Evolutionary conservation across 768 basidiomycete species (phyloP), one percentile per base, ranked within the genome.

Genomic region (Lactarius hengduanensis): DNA sequence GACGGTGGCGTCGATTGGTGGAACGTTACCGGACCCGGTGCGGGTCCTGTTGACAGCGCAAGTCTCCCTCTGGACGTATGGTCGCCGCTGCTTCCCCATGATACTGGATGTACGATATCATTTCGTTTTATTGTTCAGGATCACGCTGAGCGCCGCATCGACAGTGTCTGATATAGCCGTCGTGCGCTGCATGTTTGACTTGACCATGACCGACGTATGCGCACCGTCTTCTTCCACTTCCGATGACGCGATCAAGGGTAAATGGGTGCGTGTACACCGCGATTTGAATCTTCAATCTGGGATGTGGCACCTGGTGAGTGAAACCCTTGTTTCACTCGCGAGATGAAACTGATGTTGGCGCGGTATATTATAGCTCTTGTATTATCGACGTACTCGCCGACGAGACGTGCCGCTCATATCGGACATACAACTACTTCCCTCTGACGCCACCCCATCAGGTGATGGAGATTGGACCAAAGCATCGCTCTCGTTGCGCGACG

Each of bases 201-300:
- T 92, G 2, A 78, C 75, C 2, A 75, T 87, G 45, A 78, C 81
- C 0, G 82, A 85, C 30, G 68, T 90, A 13, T 98, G 95, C 74
- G 76, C 77, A 0, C 95, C 95, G 0, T 74, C 80, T 1, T 83
- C 89, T 1, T 92, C 86, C 1, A 78, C 80, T 13, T 89, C 92
- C 73, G 76, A 89, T 57, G 91, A 94, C 73, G 87, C 89, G 6
- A 83, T 87, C 71, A 86, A 83, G 70, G 91, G 91, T 0, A 91
- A 89, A 71, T 99, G 96, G 96, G 93, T 96, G 2, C 85, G 90
- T 16, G 89, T 99, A 15, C 86, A 86, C 45, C 82, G 86, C 55
- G 90, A 98, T 77, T 76, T 98, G 40, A 95, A 95, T 73, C 69
- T 79, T 79, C 84, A 83, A 79, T 77, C 74, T 71, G 88, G 80